phyloP scores from a whole-genome alignment of 176 grass and related monocot species.

The Alloteropsis semialata region DNA sequence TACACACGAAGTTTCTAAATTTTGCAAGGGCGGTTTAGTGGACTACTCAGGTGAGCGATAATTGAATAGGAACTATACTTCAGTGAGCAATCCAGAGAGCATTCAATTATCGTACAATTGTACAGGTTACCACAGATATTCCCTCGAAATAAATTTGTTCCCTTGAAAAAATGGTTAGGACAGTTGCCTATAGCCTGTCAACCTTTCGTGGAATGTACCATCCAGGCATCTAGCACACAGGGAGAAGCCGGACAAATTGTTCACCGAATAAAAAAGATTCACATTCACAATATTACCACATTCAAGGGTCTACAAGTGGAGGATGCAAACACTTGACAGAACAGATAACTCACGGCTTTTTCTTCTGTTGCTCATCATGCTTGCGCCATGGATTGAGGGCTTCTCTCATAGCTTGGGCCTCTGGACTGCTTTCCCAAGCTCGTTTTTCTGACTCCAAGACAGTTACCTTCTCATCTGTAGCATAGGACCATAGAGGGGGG shows the following conservation, averaged over 20 bases:
- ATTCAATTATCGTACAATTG: not conserved
- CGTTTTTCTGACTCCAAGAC: slow-evolving; percentile 79
- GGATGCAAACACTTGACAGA: not conserved
- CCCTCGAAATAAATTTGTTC: not conserved
- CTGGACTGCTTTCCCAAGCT: slow-evolving; percentile 76
- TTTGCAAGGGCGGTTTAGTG: not conserved
- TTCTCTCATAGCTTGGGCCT: slow-evolving; percentile 75
- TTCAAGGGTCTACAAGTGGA: slow-evolving; percentile 1
- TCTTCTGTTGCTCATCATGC: slow-evolving; percentile 49
- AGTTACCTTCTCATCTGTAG: slow-evolving; percentile 81
- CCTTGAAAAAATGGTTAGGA: not conserved
- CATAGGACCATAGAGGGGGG: not conserved
- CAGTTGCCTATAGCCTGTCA: not conserved
- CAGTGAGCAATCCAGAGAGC: not conserved
- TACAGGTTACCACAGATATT: not conserved
- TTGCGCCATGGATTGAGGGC: slow-evolving; percentile 85
- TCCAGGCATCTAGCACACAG: not conserved
- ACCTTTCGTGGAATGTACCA: not conserved
- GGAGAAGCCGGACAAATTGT: not conserved
- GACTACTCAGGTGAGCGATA: not conserved
- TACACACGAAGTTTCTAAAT: not conserved
- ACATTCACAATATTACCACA: not conserved
- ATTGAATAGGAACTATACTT: not conserved
- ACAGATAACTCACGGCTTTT: slow-evolving; percentile 18
- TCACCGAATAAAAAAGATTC: not conserved